phyloP scores from a whole-genome alignment of 345 rosid genomes.

The Angophora floribunda region DNA sequence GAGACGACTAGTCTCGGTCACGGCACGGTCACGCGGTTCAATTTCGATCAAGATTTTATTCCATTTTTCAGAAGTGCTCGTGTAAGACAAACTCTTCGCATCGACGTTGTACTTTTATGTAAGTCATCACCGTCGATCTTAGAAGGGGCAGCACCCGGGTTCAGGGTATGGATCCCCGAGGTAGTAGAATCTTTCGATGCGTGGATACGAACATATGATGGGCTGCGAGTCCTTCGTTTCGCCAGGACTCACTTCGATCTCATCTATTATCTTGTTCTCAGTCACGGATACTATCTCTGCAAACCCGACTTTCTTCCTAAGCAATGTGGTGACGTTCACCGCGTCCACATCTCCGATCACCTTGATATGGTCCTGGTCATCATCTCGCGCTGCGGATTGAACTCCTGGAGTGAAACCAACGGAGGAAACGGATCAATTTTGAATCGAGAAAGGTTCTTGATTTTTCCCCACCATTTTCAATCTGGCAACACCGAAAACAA shows the following conservation, averaged over 20 bases:
- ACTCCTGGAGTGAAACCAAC: not conserved
- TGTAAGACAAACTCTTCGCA: not conserved
- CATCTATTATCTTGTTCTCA: not conserved
- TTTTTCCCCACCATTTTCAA: not conserved
- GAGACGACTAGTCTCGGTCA: not conserved
- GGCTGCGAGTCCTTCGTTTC: not conserved
- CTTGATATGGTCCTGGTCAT: not conserved
- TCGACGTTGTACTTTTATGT: not conserved
- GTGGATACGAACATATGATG: not conserved
- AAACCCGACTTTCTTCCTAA: not conserved
- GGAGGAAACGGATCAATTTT: not conserved
- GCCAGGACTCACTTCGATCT: not conserved
- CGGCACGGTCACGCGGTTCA: not conserved
- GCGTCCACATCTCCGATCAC: not conserved
- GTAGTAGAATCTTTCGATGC: not conserved
- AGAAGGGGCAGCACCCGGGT: not conserved
- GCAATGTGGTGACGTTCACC: not conserved
- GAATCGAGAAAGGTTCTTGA: not conserved
- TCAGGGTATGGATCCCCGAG: not conserved
- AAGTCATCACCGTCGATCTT: not conserved
- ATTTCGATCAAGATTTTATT: not conserved
- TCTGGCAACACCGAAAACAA: not conserved
- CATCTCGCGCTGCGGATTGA: not conserved
- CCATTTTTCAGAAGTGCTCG: not conserved
- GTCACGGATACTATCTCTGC: not conserved